Conservation (phyloP, 2,329 filamentous ascomycete species). For the Leptographium procerum region DNA sequence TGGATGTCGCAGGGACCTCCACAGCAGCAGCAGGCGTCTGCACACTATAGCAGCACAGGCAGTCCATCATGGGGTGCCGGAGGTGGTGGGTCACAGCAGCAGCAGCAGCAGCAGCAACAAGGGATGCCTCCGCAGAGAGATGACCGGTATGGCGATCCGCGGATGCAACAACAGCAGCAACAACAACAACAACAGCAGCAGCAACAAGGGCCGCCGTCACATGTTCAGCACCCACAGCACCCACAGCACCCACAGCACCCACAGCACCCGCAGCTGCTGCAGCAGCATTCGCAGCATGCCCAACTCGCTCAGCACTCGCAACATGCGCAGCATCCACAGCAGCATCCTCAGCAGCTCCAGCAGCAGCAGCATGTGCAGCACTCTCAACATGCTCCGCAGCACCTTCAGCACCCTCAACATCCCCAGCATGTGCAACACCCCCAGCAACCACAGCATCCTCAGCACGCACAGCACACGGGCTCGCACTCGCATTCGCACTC, state of each 20-base stretch:
- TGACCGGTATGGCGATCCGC: constrained; percentile 2
- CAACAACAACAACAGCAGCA: constrained; percentile 10
- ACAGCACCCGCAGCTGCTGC: neutral
- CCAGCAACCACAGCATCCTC: constrained; percentile 3
- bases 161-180: constrained; percentile 9
- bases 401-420: neutral
- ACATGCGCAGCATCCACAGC: neutral
- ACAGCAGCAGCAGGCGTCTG: neutral
- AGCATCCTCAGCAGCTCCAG: neutral
- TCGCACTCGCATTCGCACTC: constrained; percentile 12
- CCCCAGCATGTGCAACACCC: neutral
- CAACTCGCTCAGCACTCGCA: neutral
- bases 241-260: neutral
- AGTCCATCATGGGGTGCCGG: neutral
- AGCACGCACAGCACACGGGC: neutral
- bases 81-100: constrained; percentile 9
- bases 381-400: neutral
- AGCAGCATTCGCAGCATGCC: neutral
- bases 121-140: constrained; percentile 16
- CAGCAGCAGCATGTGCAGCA: neutral
- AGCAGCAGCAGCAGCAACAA: constrained; percentile 18
- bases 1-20: neutral
- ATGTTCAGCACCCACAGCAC: neutral
- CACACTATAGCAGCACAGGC: neutral
- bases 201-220: constrained; percentile 6